phyloP scores from a whole-genome alignment of 306 rosid genomes.

The Rosa rugosa region DNA sequence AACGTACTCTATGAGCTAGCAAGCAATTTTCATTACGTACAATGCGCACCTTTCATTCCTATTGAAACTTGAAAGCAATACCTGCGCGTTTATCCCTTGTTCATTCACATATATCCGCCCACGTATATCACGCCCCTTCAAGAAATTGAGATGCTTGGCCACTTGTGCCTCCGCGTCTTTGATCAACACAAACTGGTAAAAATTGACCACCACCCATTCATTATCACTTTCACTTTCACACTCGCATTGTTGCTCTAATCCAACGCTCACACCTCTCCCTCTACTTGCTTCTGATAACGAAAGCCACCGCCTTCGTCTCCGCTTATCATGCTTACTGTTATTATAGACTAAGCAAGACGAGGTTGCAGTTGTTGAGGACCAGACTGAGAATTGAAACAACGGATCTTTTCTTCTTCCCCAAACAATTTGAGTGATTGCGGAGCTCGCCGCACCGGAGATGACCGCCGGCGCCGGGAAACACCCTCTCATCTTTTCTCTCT shows the following conservation, averaged over 20 bases:
- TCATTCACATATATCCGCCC: constrained; percentile 83
- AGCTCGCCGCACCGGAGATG: constrained; percentile 4
- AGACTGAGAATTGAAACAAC: not conserved
- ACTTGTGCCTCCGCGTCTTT: constrained; percentile 58
- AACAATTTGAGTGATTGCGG: not conserved
- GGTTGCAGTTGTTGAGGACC: not conserved
- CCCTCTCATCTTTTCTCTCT: constrained; percentile 7
- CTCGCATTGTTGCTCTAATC: not conserved
- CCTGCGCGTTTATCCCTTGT: constrained; percentile 97
- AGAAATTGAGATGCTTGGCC: constrained; percentile 64
- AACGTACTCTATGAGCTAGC: not conserved
- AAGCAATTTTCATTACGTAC: not conserved
- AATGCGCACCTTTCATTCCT: not conserved
- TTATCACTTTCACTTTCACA: constrained; percentile 14
- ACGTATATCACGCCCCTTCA: constrained; percentile 61
- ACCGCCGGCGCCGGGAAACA: constrained; percentile 17
- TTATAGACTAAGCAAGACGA: not conserved
- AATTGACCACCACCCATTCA: constrained; percentile 71
- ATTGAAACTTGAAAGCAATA: constrained; percentile 13
- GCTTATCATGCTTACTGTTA: not conserved
- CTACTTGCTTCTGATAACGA: constrained; percentile 4
- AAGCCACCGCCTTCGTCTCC: constrained; percentile 9
- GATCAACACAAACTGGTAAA: constrained; percentile 69
- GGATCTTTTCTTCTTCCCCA: not conserved
- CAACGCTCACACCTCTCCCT: not conserved